Base-by-base conservation (phyloP, 2,329 filamentous ascomycete genomes). In the Ophiobolus disseminans region DNA sequence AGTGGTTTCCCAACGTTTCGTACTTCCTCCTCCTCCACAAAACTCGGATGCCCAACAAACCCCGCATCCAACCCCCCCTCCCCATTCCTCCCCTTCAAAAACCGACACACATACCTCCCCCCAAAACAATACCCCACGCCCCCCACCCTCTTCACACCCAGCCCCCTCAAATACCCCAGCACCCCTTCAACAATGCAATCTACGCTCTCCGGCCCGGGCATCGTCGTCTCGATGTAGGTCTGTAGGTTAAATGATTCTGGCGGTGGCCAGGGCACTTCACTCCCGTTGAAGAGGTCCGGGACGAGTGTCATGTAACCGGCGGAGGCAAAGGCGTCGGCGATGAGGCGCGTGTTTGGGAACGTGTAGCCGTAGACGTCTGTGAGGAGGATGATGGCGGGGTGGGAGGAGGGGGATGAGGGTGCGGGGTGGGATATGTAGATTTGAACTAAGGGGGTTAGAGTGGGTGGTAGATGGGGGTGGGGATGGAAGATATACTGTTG, bases 51-150 rank as follows among this genome's bases (percentile, higher is more conserved):
- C 1, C 89, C 90, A 14, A 84, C 74, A 74, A 81, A 94, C 30
- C 88, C 90, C 43, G 82, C 88, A 44, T 89, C 80, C 57, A 93
- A 76, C 54, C 84, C 84, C 47, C 78, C 66, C 58, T 84, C 84
- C 50, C 78, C 65, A n/a, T n/a, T n/a, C n/a, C n/a, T n/a, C 34
- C 76, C 52, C 35, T 74, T 78, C 20, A 84, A 80, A 77, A 86
- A 88, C 32, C 91, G 85, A 43, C 81, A 80, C 42, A 82, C 78
- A 56, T 82, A 83, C 57, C 82, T 82, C 3, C 74, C 80, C 28
- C 89, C 88, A 58, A 91, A 89, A 74, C 89, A 91, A 73, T 91
- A 91, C 0, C 88, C 88, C 0, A 86, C 82, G 11, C 78, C 82
- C 1, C 83, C 88, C 26, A 91, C 73, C 55, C 80, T 83, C 68